Base-by-base conservation (phyloP, 371 early-diverging fungal species). In the Mortierella sp. region DNA sequence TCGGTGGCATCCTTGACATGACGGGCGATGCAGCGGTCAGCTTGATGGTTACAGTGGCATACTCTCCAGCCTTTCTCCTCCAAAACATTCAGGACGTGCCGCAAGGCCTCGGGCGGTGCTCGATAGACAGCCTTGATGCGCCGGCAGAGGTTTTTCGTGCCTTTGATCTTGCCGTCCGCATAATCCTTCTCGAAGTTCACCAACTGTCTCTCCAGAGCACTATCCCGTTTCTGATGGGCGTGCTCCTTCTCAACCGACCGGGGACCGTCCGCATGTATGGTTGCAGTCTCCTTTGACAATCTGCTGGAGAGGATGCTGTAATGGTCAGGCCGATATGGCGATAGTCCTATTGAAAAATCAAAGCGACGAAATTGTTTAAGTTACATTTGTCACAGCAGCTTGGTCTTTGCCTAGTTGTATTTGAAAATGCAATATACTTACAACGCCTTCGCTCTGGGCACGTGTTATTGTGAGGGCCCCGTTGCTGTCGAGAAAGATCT, bases 21-120 rank as follows among this genome's bases (percentile, higher is more conserved):
- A 43, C 65, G 65, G 29, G 65, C 65, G 29, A 65, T 65, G 44
- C 45, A 65, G n/a, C 16, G 2, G 65, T 65, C 65, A 37, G 43
- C 43, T 64, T 64, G 64, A 19, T 64, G 37, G 10, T 22, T 3
- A 24, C 64, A 65, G 44, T 14, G n/a, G 24, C 65, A 65, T 40
- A 65, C 14, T 2, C 11, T 4, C 65, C 65, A 64, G 1, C 64
- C 64, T n/a, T 14, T 26, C 11, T 40, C 31, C 41, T 24, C 16
- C 43, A 64, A 22, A 41, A 37, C 66, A 31, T 44, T 4, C 31
- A 66, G 66, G 0, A 66, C 66, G n/a, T 40, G 44, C 3, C 19
- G 43, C 11, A 9, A 24, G 6, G 45, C 66, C 1, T 40, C 66
- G 45, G 66, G 45, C 16, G 66, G 66, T 40, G 66, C 66, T n/a